Percentiles rank a stretch among this genome's conserved stretches.
These are phyloP conservation scores for Neopestalotiopsis sp. DNA, from an alignment of 2,329 filamentous ascomycete genomes.

Conservation along the genomic window DNA sequence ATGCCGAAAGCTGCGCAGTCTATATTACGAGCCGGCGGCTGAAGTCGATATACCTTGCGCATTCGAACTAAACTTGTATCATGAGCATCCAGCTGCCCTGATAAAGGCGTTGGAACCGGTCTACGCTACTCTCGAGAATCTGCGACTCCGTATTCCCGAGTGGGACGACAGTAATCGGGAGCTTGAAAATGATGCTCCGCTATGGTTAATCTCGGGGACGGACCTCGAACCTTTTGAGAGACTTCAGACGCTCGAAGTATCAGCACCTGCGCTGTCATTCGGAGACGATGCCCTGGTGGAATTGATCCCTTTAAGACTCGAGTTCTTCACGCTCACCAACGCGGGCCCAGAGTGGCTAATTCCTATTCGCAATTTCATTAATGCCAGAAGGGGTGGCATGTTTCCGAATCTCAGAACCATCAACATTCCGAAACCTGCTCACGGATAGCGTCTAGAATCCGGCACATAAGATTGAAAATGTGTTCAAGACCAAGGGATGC, in stretches of 20 bases:
- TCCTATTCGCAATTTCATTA: not conserved
- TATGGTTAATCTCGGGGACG: not conserved
- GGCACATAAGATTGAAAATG: too few relatives aligned
- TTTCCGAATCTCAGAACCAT: not conserved
- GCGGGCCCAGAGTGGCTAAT: not conserved
- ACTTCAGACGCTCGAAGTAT: not conserved
- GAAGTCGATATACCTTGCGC: not conserved
- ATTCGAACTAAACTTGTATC: not conserved
- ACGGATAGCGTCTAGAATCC: not conserved
- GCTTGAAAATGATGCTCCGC: not conserved
- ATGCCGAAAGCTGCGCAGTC: not conserved
- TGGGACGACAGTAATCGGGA: not conserved
- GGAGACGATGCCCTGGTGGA: not conserved
- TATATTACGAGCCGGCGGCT: not conserved
- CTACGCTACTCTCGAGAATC: not conserved
- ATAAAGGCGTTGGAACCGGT: not conserved
- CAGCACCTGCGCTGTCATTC: not conserved
- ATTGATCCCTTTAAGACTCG: not conserved
- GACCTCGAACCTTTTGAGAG: not conserved
- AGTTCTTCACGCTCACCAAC: not conserved
- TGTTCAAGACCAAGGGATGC: too few relatives aligned
- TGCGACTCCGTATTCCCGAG: not conserved
- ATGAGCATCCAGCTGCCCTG: not conserved
- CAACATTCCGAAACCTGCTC: not conserved
- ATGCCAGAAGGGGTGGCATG: not conserved